Conservation (phyloP, 768 basidiomycete genomes). For the Phanerochaete carnosa region DNA sequence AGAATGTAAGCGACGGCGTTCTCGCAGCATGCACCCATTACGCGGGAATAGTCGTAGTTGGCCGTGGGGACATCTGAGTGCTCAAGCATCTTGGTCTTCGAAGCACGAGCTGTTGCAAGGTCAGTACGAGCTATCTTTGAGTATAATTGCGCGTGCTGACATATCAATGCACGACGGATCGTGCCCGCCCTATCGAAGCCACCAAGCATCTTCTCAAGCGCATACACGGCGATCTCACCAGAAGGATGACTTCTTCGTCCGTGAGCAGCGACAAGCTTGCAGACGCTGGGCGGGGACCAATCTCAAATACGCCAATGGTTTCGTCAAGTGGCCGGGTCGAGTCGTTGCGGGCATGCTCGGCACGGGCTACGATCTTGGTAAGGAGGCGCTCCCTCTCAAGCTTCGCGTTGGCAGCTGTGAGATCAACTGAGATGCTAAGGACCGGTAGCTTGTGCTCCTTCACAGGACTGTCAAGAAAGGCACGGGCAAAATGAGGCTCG, state of each 20-base stretch:
- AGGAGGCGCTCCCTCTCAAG: constrained; percentile 34
- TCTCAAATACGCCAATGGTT: constrained; percentile 76
- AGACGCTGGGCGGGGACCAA: constrained; percentile 60
- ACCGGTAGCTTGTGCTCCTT: constrained; percentile 12
- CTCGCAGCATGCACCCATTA: constrained; percentile 97
- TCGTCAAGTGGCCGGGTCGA: constrained; percentile 64
- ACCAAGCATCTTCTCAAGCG: constrained; percentile 91
- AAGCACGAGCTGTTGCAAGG: constrained; percentile 68
- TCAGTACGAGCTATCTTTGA: not conserved
- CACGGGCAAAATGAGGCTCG: constrained; percentile 1
- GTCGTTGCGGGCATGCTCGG: constrained; percentile 7
- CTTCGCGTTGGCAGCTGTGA: constrained; percentile 53
- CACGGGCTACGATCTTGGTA: constrained; percentile 1
- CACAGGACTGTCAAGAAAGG: constrained; percentile 1
- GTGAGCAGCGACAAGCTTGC: constrained; percentile 59
- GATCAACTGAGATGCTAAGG: constrained; percentile 39
- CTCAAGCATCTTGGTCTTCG: constrained; percentile 81
- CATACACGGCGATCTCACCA: constrained; percentile 92
- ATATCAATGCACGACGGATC: constrained; percentile 85
- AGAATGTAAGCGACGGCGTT: constrained; percentile 98
- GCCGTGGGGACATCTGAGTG: constrained; percentile 75
- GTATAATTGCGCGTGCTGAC: constrained; percentile 43
- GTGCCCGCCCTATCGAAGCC: constrained; percentile 84
- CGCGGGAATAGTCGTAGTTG: constrained; percentile 90
- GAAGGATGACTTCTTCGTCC: constrained; percentile 89